Percentiles rank a stretch among this genome's conserved stretches.
phyloP scores from a whole-genome alignment of 345 rosid species.

The Cardamine chenopodiifolia region DNA sequence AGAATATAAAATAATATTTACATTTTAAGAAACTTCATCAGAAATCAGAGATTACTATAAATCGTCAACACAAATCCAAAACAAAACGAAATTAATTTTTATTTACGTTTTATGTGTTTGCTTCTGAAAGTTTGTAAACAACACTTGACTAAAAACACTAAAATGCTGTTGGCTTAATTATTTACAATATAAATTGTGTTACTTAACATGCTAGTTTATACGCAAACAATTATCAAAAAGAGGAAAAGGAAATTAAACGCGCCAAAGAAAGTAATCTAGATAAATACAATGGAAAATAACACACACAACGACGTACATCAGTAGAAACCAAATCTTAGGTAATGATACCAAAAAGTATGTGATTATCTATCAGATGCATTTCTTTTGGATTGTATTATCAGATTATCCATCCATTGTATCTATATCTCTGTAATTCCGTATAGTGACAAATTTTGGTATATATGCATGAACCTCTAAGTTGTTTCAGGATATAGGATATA shows the following conservation, averaged over 20 bases:
- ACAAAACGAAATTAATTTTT: too few species aligned
- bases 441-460: slow-evolving; percentile 20
- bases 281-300: background rate
- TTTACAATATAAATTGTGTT: background rate
- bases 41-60: too few species aligned
- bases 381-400: background rate
- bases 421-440: background rate
- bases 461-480: slow-evolving; percentile 35
- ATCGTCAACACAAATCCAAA: background rate
- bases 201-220: background rate
- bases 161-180: background rate
- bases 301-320: slow-evolving; percentile 4
- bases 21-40: background rate
- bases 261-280: background rate
- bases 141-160: slow-evolving; percentile 2
- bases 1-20: background rate
- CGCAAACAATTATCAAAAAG: background rate
- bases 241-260: too few species aligned
- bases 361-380: background rate
- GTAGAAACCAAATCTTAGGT: background rate
- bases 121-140: background rate
- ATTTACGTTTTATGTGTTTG: background rate
- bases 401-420: background rate
- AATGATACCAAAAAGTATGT: too few species aligned
- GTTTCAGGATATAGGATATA: slow-evolving; percentile 19